These are phyloP conservation scores for Corynascus novoguineensis DNA, from an alignment of 495 filamentous ascomycete genomes.

Conservation along the genomic window DNA sequence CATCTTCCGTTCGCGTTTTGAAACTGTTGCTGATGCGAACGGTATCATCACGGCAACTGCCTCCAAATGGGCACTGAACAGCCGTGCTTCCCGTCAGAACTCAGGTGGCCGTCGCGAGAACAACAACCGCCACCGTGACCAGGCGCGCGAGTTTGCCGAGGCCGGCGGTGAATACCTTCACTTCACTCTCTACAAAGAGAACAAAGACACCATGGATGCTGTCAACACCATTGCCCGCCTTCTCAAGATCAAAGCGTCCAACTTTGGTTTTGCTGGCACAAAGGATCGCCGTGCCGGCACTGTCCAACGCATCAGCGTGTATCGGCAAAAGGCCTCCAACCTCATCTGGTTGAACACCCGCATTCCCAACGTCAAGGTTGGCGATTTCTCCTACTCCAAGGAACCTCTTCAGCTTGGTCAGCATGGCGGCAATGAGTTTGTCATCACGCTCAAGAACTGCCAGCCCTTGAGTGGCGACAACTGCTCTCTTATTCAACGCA, in stretches of 20 bases:
- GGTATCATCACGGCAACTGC: constrained; percentile 36
- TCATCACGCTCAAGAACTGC: constrained; percentile 82
- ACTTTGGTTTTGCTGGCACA: constrained; percentile 83
- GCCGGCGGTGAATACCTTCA: constrained; percentile 78
- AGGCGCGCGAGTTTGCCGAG: constrained; percentile 22
- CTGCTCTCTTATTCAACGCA: constrained; percentile 33
- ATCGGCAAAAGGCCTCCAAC: constrained; percentile 56
- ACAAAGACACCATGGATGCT: constrained; percentile 96
- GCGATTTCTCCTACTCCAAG: constrained; percentile 69
- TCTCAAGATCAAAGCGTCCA: constrained; percentile 60
- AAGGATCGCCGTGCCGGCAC: constrained; percentile 91
- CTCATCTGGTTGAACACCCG: constrained; percentile 57
- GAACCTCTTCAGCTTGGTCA: constrained; percentile 74
- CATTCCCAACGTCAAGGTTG: constrained; percentile 59
- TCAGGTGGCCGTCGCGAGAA: constrained; percentile 29
- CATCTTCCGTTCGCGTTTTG: constrained; percentile 33
- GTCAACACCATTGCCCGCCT: constrained; percentile 64
- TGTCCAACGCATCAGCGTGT: constrained; percentile 73
- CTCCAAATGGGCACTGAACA: constrained; percentile 16
- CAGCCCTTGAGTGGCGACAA: constrained; percentile 51
- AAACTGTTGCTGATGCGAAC: constrained; percentile 25
- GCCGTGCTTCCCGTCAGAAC: constrained; percentile 13
- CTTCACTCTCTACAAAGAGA: constrained; percentile 95
- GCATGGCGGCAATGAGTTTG: constrained; percentile 82
- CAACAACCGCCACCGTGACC: constrained; percentile 16